Evolutionary conservation across 1,139 yeast genomes (phyloP).

Genomic region (Suhomyces bolitotheri): DNA sequence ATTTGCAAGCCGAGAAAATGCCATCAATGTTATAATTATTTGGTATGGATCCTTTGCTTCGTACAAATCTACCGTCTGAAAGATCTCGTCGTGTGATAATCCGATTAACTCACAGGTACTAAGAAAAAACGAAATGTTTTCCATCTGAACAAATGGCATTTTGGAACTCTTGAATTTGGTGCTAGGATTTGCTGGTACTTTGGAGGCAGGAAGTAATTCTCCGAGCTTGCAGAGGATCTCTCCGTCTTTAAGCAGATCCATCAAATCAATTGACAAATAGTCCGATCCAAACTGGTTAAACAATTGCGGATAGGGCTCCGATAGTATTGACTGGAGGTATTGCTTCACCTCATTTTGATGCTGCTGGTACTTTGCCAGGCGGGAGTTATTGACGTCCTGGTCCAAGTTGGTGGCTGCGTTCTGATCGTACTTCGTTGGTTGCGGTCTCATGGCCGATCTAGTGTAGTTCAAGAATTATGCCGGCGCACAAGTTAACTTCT

Average conservation of each 20-base stretch:
- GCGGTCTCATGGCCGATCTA: constrained; percentile 8
- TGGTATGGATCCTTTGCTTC: constrained; percentile 78
- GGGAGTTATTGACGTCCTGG: constrained; percentile 51
- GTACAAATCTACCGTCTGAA: constrained; percentile 78
- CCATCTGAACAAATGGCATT: constrained; percentile 90
- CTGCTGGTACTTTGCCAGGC: constrained; percentile 50
- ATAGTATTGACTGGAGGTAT: constrained; percentile 33
- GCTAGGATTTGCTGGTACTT: constrained; percentile 36
- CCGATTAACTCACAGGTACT: constrained; percentile 61
- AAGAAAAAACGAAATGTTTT: constrained; percentile 74
- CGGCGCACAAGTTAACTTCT: too few species aligned
- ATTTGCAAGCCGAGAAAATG: constrained; percentile 59
- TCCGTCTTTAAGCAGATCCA: constrained; percentile 66
- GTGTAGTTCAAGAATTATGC: too few species aligned
- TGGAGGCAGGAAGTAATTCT: constrained; percentile 27
- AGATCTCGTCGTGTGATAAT: constrained; percentile 79
- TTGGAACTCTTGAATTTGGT: constrained; percentile 57
- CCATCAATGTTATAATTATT: constrained; percentile 69
- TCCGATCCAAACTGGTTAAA: constrained; percentile 14
- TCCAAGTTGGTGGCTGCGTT: constrained; percentile 52
- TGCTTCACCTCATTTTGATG: constrained; percentile 47
- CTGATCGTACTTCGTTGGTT: constrained; percentile 19
- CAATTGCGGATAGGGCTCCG: constrained; percentile 8
- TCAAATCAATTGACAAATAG: constrained; percentile 30
- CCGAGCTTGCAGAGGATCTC: constrained; percentile 58